Evolutionary conservation across 352 stramenopile species (phyloP).

Genomic region (Pythium dissotocum): DNA sequence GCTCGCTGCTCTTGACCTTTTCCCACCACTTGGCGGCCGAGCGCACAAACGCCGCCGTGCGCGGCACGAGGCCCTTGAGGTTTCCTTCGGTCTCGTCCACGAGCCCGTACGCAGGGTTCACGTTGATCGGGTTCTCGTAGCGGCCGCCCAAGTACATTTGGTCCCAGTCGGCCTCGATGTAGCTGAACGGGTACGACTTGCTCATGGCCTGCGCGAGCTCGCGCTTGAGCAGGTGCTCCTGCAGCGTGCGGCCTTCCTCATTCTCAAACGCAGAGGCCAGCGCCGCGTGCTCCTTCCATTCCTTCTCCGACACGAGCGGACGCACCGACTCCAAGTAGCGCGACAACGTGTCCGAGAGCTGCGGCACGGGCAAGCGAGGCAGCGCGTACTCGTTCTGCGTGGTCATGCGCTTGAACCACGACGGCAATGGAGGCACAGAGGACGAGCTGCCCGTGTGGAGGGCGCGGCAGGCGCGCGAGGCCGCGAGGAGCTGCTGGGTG

Average conservation of each 20-base stretch:
- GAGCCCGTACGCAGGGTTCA: constrained; percentile 89
- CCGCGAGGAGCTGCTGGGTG: constrained; percentile 19
- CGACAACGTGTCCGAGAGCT: constrained; percentile 71
- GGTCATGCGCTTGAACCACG: constrained; percentile 43
- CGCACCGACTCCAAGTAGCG: constrained; percentile 61
- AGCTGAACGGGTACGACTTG: constrained; percentile 90
- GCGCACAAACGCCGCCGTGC: constrained; percentile 76
- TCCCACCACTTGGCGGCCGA: constrained; percentile 88
- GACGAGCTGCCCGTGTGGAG: constrained; percentile 14
- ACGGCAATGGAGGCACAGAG: constrained; percentile 19
- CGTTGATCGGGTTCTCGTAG: constrained; percentile 90
- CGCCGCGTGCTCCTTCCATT: constrained; percentile 53
- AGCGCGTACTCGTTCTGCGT: constrained; percentile 43
- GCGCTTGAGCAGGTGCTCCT: constrained; percentile 43
- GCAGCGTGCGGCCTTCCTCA: constrained; percentile 33
- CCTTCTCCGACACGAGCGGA: constrained; percentile 50
- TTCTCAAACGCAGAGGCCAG: constrained; percentile 49
- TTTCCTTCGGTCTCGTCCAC: constrained; percentile 81
- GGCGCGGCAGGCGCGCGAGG: constrained; percentile 15
- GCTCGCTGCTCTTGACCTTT: constrained; percentile 85
- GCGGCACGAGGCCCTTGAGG: constrained; percentile 62
- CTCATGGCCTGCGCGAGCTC: constrained; percentile 75
- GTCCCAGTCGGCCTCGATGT: constrained; percentile 93
- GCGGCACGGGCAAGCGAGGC: constrained; percentile 68
- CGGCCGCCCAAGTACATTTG: constrained; percentile 90